Conservation (phyloP, 202 grass and related monocot genomes). For the Eragrostis tef region DNA sequence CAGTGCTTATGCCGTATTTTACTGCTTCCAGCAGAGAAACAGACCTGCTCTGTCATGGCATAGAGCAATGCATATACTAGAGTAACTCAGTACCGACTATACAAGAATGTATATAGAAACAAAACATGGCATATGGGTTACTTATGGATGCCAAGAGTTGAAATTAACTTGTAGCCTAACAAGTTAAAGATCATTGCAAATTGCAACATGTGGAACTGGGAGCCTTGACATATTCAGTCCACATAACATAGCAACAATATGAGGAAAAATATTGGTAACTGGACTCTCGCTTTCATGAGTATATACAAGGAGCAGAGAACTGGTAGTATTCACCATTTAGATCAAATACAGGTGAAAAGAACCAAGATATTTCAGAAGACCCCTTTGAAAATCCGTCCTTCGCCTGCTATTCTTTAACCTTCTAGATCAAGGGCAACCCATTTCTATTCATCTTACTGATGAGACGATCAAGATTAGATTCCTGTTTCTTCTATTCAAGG, state of each 20-base stretch:
- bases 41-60: slow-evolving; percentile 69
- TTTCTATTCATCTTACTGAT: background rate
- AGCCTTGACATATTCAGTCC: too few species aligned
- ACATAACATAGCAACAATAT: too few species aligned
- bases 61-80: slow-evolving; percentile 49
- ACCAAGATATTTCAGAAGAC: background rate
- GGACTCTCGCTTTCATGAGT: background rate
- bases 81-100: slow-evolving; percentile 25
- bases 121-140: slow-evolving; percentile 1
- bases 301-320: background rate
- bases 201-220: too few species aligned
- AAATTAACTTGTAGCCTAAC: background rate
- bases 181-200: slow-evolving; percentile 11
- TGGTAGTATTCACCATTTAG: background rate
- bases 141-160: slow-evolving; percentile 15
- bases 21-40: slow-evolving; percentile 71
- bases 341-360: background rate
- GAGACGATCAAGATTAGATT: background rate
- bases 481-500: background rate
- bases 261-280: background rate
- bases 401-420: background rate
- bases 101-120: slow-evolving; percentile 35
- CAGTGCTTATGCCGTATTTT: slow-evolving; percentile 67
- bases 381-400: background rate
- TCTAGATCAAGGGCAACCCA: background rate